These are phyloP conservation scores for Trifolium dubium DNA, from an alignment of 306 rosid genomes.

Conservation along the genomic window DNA sequence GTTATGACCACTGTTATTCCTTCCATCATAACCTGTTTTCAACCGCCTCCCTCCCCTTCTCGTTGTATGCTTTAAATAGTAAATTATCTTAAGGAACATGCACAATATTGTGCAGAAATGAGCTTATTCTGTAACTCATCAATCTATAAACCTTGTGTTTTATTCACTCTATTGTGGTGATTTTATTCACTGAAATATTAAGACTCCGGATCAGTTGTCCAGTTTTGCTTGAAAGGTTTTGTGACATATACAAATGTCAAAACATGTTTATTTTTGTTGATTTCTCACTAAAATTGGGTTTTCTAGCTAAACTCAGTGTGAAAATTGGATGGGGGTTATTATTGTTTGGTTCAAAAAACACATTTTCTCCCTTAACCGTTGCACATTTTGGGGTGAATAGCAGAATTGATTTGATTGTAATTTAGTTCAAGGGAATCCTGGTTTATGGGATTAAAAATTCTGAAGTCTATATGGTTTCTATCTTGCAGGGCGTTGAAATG, in stretches of 20 bases:
- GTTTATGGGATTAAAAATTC: slow-evolving; percentile 40
- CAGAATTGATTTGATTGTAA: slow-evolving; percentile 9
- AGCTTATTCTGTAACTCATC: slow-evolving; percentile 34
- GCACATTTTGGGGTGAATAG: neutral
- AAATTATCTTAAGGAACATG: slow-evolving; percentile 22
- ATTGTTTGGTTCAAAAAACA: no score
- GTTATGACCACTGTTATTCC: slow-evolving; percentile 20
- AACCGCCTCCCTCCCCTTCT: neutral
- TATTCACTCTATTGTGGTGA: slow-evolving; percentile 3
- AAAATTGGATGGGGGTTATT: no score
- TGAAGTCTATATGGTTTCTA: slow-evolving; percentile 50
- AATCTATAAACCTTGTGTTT: slow-evolving; percentile 11
- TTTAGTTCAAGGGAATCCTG: slow-evolving; percentile 28
- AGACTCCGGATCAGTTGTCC: neutral
- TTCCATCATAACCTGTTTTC: slow-evolving; percentile 27
- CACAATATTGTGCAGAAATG: slow-evolving; percentile 26
- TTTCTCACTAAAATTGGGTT: no score
- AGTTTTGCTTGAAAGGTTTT: slow-evolving; percentile 22
- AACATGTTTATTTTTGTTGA: neutral
- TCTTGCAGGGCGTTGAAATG: slow-evolving; percentile 72
- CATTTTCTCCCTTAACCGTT: no score
- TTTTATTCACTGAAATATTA: slow-evolving; percentile 4
- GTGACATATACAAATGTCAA: neutral
- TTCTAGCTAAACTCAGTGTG: no score
- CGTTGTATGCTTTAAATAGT: slow-evolving; percentile 20